Conservation (phyloP, 352 stramenopile species). For the Pythium biforme region DNA sequence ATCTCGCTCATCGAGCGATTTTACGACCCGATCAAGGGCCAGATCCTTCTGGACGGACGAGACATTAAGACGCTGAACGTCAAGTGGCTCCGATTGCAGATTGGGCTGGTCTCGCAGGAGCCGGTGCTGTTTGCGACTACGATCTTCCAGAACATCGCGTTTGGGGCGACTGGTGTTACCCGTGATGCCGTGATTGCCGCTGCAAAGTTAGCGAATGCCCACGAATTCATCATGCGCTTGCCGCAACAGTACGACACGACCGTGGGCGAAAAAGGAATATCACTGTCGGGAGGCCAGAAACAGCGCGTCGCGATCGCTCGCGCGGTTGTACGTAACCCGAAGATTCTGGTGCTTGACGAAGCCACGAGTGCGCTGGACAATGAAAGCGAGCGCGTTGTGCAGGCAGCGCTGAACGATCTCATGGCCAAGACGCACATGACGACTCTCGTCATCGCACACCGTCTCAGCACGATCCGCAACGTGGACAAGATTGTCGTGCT, state of each 20-base stretch:
- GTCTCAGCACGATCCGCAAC: slow-evolving; percentile 71
- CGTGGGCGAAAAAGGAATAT: slow-evolving; percentile 69
- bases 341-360: slow-evolving; percentile 60
- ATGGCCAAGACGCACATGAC: slow-evolving; percentile 61
- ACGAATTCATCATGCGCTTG: slow-evolving; percentile 35
- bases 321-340: slow-evolving; percentile 43
- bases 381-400: slow-evolving; percentile 77
- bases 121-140: slow-evolving; percentile 79
- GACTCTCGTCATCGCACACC: slow-evolving; percentile 92
- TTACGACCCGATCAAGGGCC: slow-evolving; percentile 71
- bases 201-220: slow-evolving; percentile 24
- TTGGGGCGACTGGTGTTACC: slow-evolving; percentile 6
- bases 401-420: slow-evolving; percentile 59
- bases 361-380: slow-evolving; percentile 65
- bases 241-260: slow-evolving; percentile 48
- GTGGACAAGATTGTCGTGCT: slow-evolving; percentile 66
- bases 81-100: slow-evolving; percentile 49
- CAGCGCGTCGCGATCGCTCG: slow-evolving; percentile 61
- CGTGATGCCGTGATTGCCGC: slow-evolving; percentile 11
- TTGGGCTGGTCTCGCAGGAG: slow-evolving; percentile 66
- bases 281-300: slow-evolving; percentile 73
- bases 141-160: slow-evolving; percentile 83
- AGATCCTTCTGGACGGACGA: slow-evolving; percentile 67
- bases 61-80: slow-evolving; percentile 67
- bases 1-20: slow-evolving; percentile 73